A percentile compares a stretch with the other conserved stretches of the same genome.
Evolutionary conservation across 2,329 filamentous ascomycete species (phyloP).

Genomic region (Acrocalymma vagum): DNA sequence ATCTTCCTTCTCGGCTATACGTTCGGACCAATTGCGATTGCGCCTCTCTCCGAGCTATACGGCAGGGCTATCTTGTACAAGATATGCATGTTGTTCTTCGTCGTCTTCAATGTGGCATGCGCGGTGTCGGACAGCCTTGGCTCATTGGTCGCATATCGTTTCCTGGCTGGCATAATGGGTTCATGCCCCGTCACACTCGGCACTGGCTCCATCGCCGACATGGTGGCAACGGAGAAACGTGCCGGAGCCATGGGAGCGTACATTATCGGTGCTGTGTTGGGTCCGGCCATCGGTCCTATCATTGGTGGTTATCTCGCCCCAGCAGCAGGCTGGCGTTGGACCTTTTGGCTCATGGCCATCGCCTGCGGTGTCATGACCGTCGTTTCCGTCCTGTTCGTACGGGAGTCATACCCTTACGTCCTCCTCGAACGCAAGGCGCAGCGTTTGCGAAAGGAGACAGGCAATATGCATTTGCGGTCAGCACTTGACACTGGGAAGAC

Average conservation of each 20-base stretch:
- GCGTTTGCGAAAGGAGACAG: conserved; percentile 33
- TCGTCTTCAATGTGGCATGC: conserved; percentile 68
- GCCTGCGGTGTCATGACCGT: conserved; percentile 28
- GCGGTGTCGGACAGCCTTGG: conserved; percentile 63
- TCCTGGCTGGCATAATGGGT: conserved; percentile 45
- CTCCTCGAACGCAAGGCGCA: conserved; percentile 43
- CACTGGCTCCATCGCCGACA: conserved; percentile 33
- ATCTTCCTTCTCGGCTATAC: conserved; percentile 33
- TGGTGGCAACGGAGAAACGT: conserved; percentile 22
- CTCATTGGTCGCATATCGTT: conserved; percentile 64
- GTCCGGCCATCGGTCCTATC: conserved; percentile 24
- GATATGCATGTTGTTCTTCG: conserved; percentile 64
- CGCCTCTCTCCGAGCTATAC: conserved; percentile 34
- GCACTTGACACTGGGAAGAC: conserved; percentile 13
- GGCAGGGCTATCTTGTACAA: conserved; percentile 48
- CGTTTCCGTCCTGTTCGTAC: conserved; percentile 34
- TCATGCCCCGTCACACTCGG: conserved; percentile 26
- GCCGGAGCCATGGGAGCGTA: conserved; percentile 27
- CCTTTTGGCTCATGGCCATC: conserved; percentile 17
- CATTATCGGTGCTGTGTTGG: conserved; percentile 18
- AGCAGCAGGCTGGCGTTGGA: conserved; percentile 23
- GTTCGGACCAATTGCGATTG: conserved; percentile 26
- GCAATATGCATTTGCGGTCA: conserved; percentile 39
- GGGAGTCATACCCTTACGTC: conserved; percentile 28
- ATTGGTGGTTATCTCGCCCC: conserved; percentile 17